These are phyloP conservation scores for Pittosporum tobira DNA, from an alignment of 129 eudicot species.

Conservation along the genomic window DNA sequence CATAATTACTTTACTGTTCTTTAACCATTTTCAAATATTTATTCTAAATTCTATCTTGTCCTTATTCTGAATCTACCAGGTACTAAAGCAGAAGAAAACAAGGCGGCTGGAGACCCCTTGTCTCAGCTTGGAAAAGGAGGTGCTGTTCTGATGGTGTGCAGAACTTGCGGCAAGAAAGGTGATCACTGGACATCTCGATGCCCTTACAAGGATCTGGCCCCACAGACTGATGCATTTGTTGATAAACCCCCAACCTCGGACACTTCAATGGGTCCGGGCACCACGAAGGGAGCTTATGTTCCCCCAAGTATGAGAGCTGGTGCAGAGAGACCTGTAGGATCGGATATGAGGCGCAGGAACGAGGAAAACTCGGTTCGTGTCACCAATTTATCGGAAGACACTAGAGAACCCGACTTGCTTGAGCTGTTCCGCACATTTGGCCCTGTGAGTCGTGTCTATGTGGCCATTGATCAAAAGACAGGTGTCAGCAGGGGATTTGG, in stretches of 20 bases:
- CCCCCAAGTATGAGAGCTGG: constrained; percentile 53
- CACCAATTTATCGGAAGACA: constrained; percentile 46
- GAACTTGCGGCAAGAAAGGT: constrained; percentile 58
- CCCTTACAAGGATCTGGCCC: constrained; percentile 47
- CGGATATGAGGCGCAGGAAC: constrained; percentile 48
- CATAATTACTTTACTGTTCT: no score
- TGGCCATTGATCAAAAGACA: constrained; percentile 52
- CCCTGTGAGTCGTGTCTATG: constrained; percentile 36
- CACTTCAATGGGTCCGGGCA: constrained; percentile 10
- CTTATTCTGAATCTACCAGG: constrained; percentile 19
- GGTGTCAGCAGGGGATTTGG: constrained; percentile 52
- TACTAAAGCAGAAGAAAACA: constrained; percentile 35
- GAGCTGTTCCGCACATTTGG: constrained; percentile 51
- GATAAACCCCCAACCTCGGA: constrained; percentile 31
- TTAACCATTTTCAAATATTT: no score
- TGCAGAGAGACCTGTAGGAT: constrained; percentile 30
- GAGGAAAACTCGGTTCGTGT: constrained; percentile 58
- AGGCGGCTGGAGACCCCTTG: constrained; percentile 30
- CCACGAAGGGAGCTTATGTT: constrained; percentile 35
- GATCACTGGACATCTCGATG: constrained; percentile 58
- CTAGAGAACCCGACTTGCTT: constrained; percentile 42
- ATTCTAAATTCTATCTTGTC: neutral
- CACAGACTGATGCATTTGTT: constrained; percentile 21
- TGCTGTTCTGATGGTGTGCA: constrained; percentile 58
- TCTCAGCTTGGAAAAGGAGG: constrained; percentile 40